These are phyloP conservation scores for Naganishia friedmannii DNA, from an alignment of 768 basidiomycete species.

Conservation along the genomic window DNA sequence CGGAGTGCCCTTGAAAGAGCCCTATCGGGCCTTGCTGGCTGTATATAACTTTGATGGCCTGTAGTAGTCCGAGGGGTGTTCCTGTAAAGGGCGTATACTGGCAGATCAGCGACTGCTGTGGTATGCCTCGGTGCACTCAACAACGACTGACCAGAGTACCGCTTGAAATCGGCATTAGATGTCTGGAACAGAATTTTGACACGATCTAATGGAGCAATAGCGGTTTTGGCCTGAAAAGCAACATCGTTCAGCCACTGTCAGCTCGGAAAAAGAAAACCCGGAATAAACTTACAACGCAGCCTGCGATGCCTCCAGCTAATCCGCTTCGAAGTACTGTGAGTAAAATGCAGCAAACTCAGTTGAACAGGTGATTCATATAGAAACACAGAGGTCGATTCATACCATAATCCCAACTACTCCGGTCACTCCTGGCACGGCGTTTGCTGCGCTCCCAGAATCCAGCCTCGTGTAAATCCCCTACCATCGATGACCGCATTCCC, in stretches of 20 bases:
- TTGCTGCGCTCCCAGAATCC: slow-evolving; percentile 44
- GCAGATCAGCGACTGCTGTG: background rate
- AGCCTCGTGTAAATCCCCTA: background rate
- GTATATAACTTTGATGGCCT: slow-evolving; percentile 69
- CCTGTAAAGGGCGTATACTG: slow-evolving; percentile 56
- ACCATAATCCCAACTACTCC: slow-evolving; percentile 52
- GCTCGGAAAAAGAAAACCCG: slow-evolving; percentile 10
- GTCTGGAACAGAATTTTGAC: slow-evolving; percentile 99
- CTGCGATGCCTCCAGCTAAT: slow-evolving; percentile 87
- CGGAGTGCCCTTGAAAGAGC: slow-evolving; percentile 91
- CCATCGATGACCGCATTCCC: background rate
- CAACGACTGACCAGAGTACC: slow-evolving; percentile 72
- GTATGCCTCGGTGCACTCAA: background rate
- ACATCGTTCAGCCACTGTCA: background rate
- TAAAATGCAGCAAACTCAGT: too few species aligned
- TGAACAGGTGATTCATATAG: too few species aligned
- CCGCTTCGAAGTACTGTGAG: slow-evolving; percentile 68
- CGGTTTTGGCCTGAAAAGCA: slow-evolving; percentile 76
- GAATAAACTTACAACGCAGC: slow-evolving; percentile 71
- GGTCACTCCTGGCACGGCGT: slow-evolving; percentile 46
- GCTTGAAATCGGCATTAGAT: slow-evolving; percentile 87
- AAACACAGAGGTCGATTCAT: slow-evolving; percentile 28
- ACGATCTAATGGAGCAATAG: slow-evolving; percentile 90
- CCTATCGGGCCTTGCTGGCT: slow-evolving; percentile 64
- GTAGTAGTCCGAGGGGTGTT: slow-evolving; percentile 77